Base-by-base conservation (phyloP, 306 rosid genomes). In the Echinosophora koreensis region DNA sequence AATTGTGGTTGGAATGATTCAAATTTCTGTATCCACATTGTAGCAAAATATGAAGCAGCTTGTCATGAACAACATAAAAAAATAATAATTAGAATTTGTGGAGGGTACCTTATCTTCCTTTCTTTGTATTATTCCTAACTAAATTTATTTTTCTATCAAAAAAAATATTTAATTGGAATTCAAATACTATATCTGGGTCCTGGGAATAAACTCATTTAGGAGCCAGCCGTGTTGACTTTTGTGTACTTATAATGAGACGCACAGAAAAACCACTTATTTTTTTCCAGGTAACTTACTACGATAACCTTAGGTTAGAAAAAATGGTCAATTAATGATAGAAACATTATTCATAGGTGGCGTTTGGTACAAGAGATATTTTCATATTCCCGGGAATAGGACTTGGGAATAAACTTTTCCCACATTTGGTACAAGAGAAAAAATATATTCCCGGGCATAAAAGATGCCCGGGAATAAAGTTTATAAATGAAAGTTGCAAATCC, bases 41-140 rank as follows among this genome's bases (percentile, higher is more conserved):
- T 11, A 17, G 6, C 62, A 50, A 14, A 76, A 5, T 61, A 57
- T 39, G 59, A 30, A 71, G 39, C 32, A 70, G 58, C 42, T 15
- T 62, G 69, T 39, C 66, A 11, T 60, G 77, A 50, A 22, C 28
- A 12, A 18, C 6, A 5, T 58, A 12, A 22, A 46, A 44, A 12
- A 30, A 0, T 30, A n/a, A n/a, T 30, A 30, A 30, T 2, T 30
- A 30, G 32, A 30, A 30, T 30, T 30, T 30, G 3, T 30, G 32
- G 32, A 30, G 32, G 32, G 32, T 0, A 30, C 3, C 32, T 30
- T 30, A 30, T 30, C 32, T 30, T 30, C 32, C 32, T 30, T 30
- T 30, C 32, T 30, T 30, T 30, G 32, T 30, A 30, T 30, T 30
- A 1, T 30, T 30, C 2, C 2, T 30, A 1, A 30, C 1, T 30